Evolutionary conservation across 345 rosid species (phyloP).

Genomic region (Turnera subulata): DNA sequence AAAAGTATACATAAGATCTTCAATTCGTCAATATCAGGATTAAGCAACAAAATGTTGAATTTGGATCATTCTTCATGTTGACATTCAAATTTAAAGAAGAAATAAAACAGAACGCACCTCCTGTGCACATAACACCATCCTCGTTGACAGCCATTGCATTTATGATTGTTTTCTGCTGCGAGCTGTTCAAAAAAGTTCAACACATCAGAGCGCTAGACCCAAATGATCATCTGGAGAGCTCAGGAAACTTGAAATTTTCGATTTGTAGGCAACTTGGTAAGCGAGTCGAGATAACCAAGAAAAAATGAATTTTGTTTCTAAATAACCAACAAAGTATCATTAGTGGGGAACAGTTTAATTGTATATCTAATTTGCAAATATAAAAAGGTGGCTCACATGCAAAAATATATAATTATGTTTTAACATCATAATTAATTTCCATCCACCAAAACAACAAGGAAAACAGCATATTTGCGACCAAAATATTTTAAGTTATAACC

Average conservation of each 20-base stretch:
- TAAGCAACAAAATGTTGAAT: background rate
- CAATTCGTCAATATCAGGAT: background rate
- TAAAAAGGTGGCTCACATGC: no score
- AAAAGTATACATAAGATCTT: background rate
- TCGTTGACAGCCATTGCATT: conserved; percentile 93
- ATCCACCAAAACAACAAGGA: conserved; percentile 2
- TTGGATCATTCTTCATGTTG: background rate
- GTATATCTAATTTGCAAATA: background rate
- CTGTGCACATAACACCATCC: conserved; percentile 95
- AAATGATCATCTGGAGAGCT: background rate
- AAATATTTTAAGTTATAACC: no score
- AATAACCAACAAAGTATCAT: no score
- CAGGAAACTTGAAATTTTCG: no score
- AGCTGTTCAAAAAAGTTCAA: conserved; percentile 39
- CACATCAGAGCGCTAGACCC: no score
- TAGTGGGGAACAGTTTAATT: no score
- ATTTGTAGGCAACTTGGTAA: no score
- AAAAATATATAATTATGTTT: no score
- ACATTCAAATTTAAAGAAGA: no score
- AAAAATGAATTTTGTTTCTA: background rate
- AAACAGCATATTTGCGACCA: no score
- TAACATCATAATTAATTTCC: background rate
- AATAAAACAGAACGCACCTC: conserved; percentile 48
- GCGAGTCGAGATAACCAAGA: background rate
- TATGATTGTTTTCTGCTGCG: conserved; percentile 97